Evolutionary conservation across 495 filamentous ascomycete species (phyloP).

Genomic region (Talaromyces proteolyticus): DNA sequence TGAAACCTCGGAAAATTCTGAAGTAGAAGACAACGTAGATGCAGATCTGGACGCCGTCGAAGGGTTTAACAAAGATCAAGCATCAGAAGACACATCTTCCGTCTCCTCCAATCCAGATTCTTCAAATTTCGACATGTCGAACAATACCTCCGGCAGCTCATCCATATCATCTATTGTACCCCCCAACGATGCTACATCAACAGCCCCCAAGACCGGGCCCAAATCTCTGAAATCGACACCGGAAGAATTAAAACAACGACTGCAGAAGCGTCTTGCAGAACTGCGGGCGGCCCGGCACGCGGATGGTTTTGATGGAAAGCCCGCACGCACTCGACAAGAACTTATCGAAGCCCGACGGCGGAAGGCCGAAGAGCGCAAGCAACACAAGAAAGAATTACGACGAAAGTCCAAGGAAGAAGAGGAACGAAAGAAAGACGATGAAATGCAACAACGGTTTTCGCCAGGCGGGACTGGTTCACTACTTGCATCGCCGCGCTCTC

Average conservation of each 20-base stretch:
- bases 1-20: constrained; percentile 15
- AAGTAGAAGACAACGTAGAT: constrained; percentile 26
- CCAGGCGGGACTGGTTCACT: constrained; percentile 48
- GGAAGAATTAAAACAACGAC: constrained; percentile 63
- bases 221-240: constrained; percentile 51
- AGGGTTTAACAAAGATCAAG: constrained; percentile 31
- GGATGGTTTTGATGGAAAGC: constrained; percentile 69
- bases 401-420: constrained; percentile 71
- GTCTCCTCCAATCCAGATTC: constrained; percentile 53
- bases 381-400: constrained; percentile 78
- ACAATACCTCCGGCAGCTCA: constrained; percentile 56
- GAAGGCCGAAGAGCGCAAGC: constrained; percentile 79
- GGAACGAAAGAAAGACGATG: constrained; percentile 60
- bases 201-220: constrained; percentile 25
- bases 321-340: constrained; percentile 77
- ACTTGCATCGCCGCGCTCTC: constrained; percentile 47
- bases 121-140: constrained; percentile 57
- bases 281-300: constrained; percentile 79
- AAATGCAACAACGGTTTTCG: constrained; percentile 51
- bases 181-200: constrained; percentile 38
- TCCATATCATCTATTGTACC: constrained; percentile 66
- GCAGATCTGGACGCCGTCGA: constrained; percentile 37
- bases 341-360: constrained; percentile 81
- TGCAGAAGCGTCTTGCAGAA: constrained; percentile 74
- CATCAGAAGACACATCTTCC: constrained; percentile 36